phyloP scores from a whole-genome alignment of 306 rosid species.

The Castanea crenata region DNA sequence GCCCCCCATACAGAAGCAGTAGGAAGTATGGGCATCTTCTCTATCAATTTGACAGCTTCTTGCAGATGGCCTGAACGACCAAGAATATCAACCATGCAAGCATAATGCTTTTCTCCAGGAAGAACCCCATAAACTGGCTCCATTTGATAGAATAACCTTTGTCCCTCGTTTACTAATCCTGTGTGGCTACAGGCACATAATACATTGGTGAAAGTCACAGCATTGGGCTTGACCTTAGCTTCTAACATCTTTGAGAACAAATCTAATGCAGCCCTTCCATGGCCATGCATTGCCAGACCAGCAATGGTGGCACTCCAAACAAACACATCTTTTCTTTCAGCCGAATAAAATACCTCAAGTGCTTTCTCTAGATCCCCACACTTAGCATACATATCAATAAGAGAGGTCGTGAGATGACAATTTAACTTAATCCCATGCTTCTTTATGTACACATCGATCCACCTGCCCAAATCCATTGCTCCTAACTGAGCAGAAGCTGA shows the following conservation, averaged over 20 bases:
- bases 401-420: constrained; percentile 50
- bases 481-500: constrained; percentile 67
- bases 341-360: constrained; percentile 43
- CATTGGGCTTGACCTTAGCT: constrained; percentile 56
- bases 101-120: constrained; percentile 53
- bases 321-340: constrained; percentile 52
- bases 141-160: constrained; percentile 48
- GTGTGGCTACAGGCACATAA: constrained; percentile 63
- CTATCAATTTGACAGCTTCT: constrained; percentile 42
- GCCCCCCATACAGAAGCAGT: constrained; percentile 56
- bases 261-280: constrained; percentile 47
- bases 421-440: constrained; percentile 47
- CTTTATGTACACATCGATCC: constrained; percentile 51
- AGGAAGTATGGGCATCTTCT: constrained; percentile 49
- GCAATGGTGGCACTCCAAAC: constrained; percentile 72
- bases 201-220: constrained; percentile 57
- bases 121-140: constrained; percentile 46
- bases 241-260: constrained; percentile 50
- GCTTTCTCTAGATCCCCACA: constrained; percentile 63
- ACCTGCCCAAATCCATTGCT: constrained; percentile 58
- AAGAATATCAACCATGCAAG: constrained; percentile 55
- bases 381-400: constrained; percentile 67
- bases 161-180: constrained; percentile 51
- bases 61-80: constrained; percentile 58
- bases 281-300: constrained; percentile 66